Evolutionary conservation across 2,329 filamentous ascomycete species (phyloP), one percentile per base, ranked within the genome.

Genomic region (Phaeosphaeriaceae sp.): DNA sequence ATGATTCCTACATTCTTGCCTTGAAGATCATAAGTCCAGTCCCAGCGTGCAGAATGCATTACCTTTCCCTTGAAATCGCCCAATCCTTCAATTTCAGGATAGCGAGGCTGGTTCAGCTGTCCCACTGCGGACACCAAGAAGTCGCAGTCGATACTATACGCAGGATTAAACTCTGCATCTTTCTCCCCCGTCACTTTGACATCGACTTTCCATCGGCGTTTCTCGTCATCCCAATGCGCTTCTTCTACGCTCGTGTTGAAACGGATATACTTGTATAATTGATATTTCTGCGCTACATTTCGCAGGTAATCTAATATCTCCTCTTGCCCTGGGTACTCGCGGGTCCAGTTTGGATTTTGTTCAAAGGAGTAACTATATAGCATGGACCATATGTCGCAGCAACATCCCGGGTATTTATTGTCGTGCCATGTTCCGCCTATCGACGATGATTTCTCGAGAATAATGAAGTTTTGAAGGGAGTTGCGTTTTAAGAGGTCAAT

Each of bases 281-380:
- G 68, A 60, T 81, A 81, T 50, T 83, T 80, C 49, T 80, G 74
- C 4, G 82, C 83, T 11, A 84, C 71, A 1, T 70, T 67, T 38
- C 78, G 74, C 2, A 86, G 74, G 56, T 86, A 86, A 17, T 72
- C 71, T 28, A 83, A 72, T 16, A 86, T 83, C 61, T 86, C 83
- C 61, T 84, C 81, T 57, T 86, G 83, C 0, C 81, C 80, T 0
- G 83, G 80, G 58, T 84, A 86, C 45, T 83, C 77, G 15, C 81
- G 71, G 1, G 79, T 79, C 83, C 83, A 85, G 54, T 80, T 74
- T 2, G 81, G 72, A 43, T 85, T 85, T 42, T 83, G 82, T 29
- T 81, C 83, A 58, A 86, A 87, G 5, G 81, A 84, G 66, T 80
- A 85, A 35, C 77, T 82, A 70, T 86, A 86, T 3, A 86, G 70